Evolutionary conservation across 2,329 filamentous ascomycete genomes (phyloP), one percentile per base, ranked within the genome.

Genomic region (Fonsecaea pugnacius): DNA sequence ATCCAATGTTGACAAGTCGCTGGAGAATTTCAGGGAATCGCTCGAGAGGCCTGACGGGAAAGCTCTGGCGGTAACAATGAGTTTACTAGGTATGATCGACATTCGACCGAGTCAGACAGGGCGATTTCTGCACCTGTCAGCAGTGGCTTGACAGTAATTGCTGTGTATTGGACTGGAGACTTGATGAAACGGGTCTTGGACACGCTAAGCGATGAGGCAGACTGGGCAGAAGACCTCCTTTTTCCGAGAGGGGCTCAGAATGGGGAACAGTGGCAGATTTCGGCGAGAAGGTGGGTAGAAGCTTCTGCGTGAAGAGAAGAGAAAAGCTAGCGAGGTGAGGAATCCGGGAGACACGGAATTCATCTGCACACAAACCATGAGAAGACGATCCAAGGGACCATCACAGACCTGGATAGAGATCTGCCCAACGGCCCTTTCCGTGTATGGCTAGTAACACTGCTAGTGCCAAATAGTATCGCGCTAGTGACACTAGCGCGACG

Each of bases 231-330:
- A 21, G 21, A 48, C 21, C 43, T 48, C 43, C 43, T 59, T 59
- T 59, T 59, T 36, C 32, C n/a, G 46, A 27, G 16, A 33, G n/a
- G 40, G 43, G 43, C 12, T 30, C 32, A 46, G 30, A 48, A 50
- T 24, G 18, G 43, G 18, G 12, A 48, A 18, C 43, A 21, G 36
- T 46, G 57, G 50, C 46, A 59, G 14, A 52, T 32, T 52, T 48
- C 57, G 57, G 57, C 40, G 38, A 50, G 55, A 58, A 58, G 38
- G 43, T 43, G 40, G 55, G 55, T 58, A 40, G 55, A 58, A 58
- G 55, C n/a, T 48, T 48, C 55, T 58, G 30, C 5, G 43, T 2
- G 43, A 48, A 48, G 43, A 24, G 21, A 24, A 48, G 21, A 27
- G 16, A 12, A 48, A 48, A 48, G 4, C 8, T 48, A 48, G 43